phyloP scores from a whole-genome alignment of 208 protist genomes.

The Leishmania amazonensis region DNA sequence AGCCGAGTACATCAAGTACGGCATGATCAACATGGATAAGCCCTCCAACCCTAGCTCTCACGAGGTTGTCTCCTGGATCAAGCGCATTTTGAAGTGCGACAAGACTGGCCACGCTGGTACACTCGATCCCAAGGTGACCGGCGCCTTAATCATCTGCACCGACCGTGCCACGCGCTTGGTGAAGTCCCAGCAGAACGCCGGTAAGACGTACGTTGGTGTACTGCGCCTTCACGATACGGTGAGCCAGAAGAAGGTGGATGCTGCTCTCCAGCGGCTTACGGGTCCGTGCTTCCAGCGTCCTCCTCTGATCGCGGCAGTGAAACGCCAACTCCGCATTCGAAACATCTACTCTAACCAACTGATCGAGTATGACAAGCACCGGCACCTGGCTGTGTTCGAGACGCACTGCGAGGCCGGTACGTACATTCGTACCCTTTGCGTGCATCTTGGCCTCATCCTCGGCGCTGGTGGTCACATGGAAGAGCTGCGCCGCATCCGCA shows the following conservation, averaged over 20 bases:
- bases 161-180: slow-evolving; percentile 99
- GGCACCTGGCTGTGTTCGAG: slow-evolving; percentile 98
- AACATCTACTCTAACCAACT: slow-evolving; percentile 99
- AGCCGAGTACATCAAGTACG: slow-evolving; percentile 98
- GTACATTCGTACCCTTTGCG: slow-evolving; percentile 99
- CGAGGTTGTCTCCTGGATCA: slow-evolving; percentile 99
- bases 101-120: slow-evolving; percentile 99
- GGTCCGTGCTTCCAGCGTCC: slow-evolving; percentile 99
- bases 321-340: slow-evolving; percentile 98
- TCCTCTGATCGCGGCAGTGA: slow-evolving; percentile 98
- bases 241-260: slow-evolving; percentile 83
- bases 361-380: slow-evolving; percentile 98
- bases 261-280: slow-evolving; percentile 97
- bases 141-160: slow-evolving; percentile 99
- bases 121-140: slow-evolving; percentile 99
- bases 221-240: slow-evolving; percentile 96
- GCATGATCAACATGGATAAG: slow-evolving; percentile 99
- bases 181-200: slow-evolving; percentile 99
- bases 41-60: slow-evolving; percentile 99
- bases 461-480: slow-evolving; percentile 99
- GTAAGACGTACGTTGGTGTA: slow-evolving; percentile 99
- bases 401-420: slow-evolving; percentile 99
- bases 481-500: slow-evolving; percentile 98
- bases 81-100: slow-evolving; percentile 97
- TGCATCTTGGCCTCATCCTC: slow-evolving; percentile 99